Conservation (phyloP, 1,284 basidiomycete species). For the Rhizoctonia solani region DNA sequence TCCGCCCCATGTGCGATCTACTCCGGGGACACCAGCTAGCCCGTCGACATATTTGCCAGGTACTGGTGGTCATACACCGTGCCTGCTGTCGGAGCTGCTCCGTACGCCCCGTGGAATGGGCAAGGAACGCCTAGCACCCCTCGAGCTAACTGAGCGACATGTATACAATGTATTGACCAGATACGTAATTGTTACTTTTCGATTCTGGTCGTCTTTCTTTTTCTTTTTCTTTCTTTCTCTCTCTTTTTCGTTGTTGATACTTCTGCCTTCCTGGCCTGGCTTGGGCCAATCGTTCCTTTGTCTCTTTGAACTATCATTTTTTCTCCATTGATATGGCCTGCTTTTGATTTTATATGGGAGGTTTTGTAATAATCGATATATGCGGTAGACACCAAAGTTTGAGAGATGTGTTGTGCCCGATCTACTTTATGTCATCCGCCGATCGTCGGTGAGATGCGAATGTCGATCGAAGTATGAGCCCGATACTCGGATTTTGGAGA, state of each 20-base stretch:
- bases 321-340: background rate
- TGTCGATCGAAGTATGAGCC: too few relatives aligned
- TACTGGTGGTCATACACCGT: background rate
- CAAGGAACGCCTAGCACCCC: background rate
- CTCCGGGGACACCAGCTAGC: constrained; percentile 11
- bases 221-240: background rate
- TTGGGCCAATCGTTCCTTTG: too few relatives aligned
- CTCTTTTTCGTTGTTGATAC: background rate
- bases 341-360: background rate
- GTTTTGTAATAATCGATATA: constrained; percentile 1
- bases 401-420: background rate
- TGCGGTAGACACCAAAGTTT: background rate
- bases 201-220: background rate
- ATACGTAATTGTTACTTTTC: background rate
- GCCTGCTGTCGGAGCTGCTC: background rate
- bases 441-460: background rate
- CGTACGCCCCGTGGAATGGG: constrained; percentile 1
- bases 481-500: too few relatives aligned
- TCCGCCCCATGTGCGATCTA: constrained; percentile 9
- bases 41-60: background rate
- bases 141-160: background rate
- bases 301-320: too few relatives aligned
- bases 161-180: background rate
- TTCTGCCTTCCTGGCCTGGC: too few relatives aligned
- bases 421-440: background rate